Percentiles rank a stretch among this genome's conserved stretches.
Evolutionary conservation across 2,329 filamentous ascomycete species (phyloP).

Genomic region (Alternaria atra): DNA sequence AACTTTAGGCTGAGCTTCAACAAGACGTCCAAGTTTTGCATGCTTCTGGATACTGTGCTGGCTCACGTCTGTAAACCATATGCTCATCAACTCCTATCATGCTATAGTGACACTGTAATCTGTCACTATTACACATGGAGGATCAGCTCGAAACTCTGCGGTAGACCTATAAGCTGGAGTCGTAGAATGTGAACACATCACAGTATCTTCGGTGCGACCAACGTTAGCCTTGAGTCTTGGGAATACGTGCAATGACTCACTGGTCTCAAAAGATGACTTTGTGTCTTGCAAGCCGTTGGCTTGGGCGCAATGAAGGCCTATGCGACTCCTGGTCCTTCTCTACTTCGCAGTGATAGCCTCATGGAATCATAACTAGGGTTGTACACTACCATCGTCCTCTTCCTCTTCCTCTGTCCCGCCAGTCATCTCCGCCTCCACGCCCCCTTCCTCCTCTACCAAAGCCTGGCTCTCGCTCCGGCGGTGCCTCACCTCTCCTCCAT

Average conservation of each 20-base stretch:
- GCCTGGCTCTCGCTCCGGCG: conserved; percentile 60
- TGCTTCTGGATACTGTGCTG: too few relatives aligned
- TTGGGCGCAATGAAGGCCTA: too few relatives aligned
- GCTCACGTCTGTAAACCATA: too few relatives aligned
- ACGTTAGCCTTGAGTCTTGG: background rate
- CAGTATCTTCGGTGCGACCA: background rate
- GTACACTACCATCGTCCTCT: conserved; percentile 42
- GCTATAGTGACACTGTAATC: too few relatives aligned
- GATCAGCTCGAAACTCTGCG: background rate
- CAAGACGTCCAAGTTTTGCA: too few relatives aligned
- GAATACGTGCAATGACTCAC: background rate
- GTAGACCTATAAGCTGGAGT: background rate
- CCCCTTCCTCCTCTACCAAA: conserved; percentile 47
- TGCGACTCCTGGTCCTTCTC: background rate
- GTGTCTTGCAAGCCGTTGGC: background rate
- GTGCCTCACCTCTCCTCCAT: conserved; percentile 71
- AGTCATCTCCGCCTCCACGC: conserved; percentile 43
- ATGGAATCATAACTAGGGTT: too few relatives aligned
- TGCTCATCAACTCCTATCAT: too few relatives aligned
- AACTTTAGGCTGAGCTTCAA: too few relatives aligned
- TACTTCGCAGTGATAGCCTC: background rate
- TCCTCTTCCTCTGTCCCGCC: conserved; percentile 47
- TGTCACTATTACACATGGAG: too few relatives aligned
- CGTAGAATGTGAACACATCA: background rate
- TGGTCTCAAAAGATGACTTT: background rate